Evolutionary conservation across 2,329 filamentous ascomycete genomes (phyloP).

Genomic region (Colletotrichum salicis): DNA sequence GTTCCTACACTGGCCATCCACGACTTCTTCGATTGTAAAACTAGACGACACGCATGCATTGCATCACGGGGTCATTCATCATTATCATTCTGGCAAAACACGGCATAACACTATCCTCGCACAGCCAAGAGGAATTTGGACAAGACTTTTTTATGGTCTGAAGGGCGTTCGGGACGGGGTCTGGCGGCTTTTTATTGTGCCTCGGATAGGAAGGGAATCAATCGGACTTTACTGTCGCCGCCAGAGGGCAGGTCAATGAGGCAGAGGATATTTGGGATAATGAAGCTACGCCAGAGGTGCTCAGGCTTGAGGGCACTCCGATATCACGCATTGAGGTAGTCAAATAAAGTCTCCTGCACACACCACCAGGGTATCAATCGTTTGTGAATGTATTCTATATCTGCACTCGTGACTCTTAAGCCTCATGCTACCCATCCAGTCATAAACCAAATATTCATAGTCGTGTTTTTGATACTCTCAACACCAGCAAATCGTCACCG

Average conservation of each 20-base stretch:
- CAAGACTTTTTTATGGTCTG: conserved; percentile 11
- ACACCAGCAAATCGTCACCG: neutral
- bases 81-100: conserved; percentile 27
- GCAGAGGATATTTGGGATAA: neutral
- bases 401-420: conserved; percentile 25
- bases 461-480: conserved; percentile 16
- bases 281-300: neutral
- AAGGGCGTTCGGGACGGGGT: conserved; percentile 21
- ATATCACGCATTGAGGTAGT: conserved; percentile 20
- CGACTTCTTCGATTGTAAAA: conserved; percentile 20
- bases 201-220: neutral
- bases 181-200: conserved; percentile 3
- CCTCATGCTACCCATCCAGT: conserved; percentile 28
- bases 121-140: conserved; percentile 17
- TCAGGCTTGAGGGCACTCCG: conserved; percentile 9
- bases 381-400: conserved; percentile 36
- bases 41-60: conserved; percentile 22
- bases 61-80: conserved; percentile 21
- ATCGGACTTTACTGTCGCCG: neutral
- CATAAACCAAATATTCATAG: conserved; percentile 20
- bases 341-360: conserved; percentile 30
- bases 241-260: neutral
- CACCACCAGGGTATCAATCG: conserved; percentile 35
- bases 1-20: neutral
- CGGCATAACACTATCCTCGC: conserved; percentile 15